Evolutionary conservation across 2,329 filamentous ascomycete genomes (phyloP), one percentile per base, ranked within the genome.

Genomic region (Pseudocercospora pini-densiflorae): DNA sequence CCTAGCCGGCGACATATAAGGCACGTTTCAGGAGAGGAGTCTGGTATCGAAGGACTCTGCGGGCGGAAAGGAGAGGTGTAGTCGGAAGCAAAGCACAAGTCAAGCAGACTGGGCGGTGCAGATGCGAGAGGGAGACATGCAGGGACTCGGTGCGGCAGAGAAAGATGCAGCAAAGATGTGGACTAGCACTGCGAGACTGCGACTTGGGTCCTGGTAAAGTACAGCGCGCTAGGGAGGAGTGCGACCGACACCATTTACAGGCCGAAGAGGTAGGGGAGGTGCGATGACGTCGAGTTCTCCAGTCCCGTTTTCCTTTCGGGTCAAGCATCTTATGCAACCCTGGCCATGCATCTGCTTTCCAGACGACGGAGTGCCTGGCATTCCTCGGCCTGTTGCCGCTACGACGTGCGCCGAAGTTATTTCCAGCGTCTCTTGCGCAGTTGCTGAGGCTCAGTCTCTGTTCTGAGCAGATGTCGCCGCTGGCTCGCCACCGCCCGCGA

Each of bases 61-160:
- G 24, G 40, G 40, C 19, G 47, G 47, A 16, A 29, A 55, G 29
- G 33, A 58, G 61, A 43, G 21, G 51, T 24, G 29, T 24, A 10
- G 61, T 31, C 27, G 49, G 33, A 45, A 8, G 31, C 45, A 58
- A 63, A 31, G 31, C 45, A 58, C 55, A 31, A 36, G 29, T 47
- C 9, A 53, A 45, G 61, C 55, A 58, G 55, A 58, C 55, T 40
- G 55, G 12, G 55, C 55, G 55, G 55, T 58, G 55, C 55, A 43
- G 55, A 24, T 24, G 31, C 31, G 55, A 40, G 55, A 58, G 55
- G 55, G 55, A 36, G 51, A 63, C 23, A 43, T 43, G 61, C 61
- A 55, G 61, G 61, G 61, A 55, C 61, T 63, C 55, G 27, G 58
- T 61, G 36, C 36, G 36, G 36, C 36, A 40, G 36, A 40, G 36